These are phyloP conservation scores for Bretschneidera sinensis DNA, from an alignment of 345 rosid species.

Conservation along the genomic window DNA sequence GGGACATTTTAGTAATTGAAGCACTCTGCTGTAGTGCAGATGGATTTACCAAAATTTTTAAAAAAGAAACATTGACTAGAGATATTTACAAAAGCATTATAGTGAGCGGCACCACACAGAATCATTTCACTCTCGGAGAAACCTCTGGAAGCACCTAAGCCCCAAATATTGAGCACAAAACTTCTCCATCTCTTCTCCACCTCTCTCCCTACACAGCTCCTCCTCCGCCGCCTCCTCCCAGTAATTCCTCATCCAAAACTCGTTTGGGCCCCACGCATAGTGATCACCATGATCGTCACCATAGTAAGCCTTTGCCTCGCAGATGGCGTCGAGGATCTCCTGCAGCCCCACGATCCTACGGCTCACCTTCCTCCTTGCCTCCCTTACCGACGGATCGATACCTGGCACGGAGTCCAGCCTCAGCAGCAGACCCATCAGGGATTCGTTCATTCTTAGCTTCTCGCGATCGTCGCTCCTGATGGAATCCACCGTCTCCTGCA, in stretches of 20 bases:
- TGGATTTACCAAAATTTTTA: too few relatives aligned
- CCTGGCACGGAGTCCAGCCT: constrained; percentile 83
- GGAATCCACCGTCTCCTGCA: constrained; percentile 81
- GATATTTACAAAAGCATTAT: neutral
- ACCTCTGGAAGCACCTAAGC: constrained; percentile 81
- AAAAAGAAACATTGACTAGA: neutral
- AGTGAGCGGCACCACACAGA: constrained; percentile 5
- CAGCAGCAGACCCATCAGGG: constrained; percentile 68
- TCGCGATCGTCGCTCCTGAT: constrained; percentile 55
- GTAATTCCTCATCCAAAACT: constrained; percentile 14
- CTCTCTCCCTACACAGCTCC: constrained; percentile 62
- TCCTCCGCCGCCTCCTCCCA: constrained; percentile 61
- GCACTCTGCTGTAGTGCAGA: too few relatives aligned
- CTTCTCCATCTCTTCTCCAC: constrained; percentile 79
- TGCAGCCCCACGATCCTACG: constrained; percentile 78
- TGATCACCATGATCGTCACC: constrained; percentile 7
- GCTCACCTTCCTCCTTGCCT: constrained; percentile 81
- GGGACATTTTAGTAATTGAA: too few relatives aligned
- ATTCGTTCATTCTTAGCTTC: constrained; percentile 73
- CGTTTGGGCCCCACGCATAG: constrained; percentile 10
- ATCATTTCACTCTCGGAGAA: constrained; percentile 43
- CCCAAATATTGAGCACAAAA: constrained; percentile 84
- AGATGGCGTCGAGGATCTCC: constrained; percentile 69
- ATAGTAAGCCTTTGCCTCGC: constrained; percentile 25
- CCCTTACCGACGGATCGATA: constrained; percentile 61